Conservation (phyloP, 495 filamentous ascomycete genomes). For the Amniculicola lignicola region DNA sequence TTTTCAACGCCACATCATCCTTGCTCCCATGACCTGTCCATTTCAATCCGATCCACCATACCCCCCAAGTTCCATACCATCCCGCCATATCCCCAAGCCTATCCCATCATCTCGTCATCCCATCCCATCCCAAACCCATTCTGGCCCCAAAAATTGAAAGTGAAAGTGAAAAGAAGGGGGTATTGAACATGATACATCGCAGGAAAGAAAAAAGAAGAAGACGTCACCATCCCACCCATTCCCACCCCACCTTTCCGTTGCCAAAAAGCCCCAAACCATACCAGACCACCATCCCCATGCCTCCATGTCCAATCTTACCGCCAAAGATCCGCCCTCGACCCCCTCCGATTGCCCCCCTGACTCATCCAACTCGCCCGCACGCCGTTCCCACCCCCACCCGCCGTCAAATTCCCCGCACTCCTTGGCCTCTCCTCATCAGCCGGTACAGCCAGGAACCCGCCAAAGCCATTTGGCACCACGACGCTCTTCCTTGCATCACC, state of each 20-base stretch:
- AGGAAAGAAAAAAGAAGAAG: background rate
- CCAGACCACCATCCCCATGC: background rate
- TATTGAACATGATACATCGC: background rate
- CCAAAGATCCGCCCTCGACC: constrained; percentile 30
- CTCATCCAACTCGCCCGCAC: constrained; percentile 20
- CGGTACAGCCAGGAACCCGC: constrained; percentile 79
- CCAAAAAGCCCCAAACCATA: background rate
- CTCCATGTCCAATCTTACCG: constrained; percentile 29
- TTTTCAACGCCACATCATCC: no score
- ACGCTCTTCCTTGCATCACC: constrained; percentile 59
- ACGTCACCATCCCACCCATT: background rate
- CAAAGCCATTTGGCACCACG: constrained; percentile 73
- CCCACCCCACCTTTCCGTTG: background rate
- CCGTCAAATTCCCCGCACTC: constrained; percentile 22
- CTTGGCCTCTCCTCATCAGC: constrained; percentile 42
- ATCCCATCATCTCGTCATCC: no score
- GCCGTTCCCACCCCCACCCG: background rate
- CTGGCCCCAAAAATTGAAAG: no score
- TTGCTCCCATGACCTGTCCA: no score
- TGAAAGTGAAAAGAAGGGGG: constrained; percentile 1
- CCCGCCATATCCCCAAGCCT: no score
- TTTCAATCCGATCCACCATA: no score
- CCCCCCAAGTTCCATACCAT: no score
- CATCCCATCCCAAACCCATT: no score
- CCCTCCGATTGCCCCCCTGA: constrained; percentile 16